A percentile compares a stretch with the other conserved stretches of the same genome.
phyloP scores from a whole-genome alignment of 2,329 filamentous ascomycete species.

The Exophiala lecanii-corni region DNA sequence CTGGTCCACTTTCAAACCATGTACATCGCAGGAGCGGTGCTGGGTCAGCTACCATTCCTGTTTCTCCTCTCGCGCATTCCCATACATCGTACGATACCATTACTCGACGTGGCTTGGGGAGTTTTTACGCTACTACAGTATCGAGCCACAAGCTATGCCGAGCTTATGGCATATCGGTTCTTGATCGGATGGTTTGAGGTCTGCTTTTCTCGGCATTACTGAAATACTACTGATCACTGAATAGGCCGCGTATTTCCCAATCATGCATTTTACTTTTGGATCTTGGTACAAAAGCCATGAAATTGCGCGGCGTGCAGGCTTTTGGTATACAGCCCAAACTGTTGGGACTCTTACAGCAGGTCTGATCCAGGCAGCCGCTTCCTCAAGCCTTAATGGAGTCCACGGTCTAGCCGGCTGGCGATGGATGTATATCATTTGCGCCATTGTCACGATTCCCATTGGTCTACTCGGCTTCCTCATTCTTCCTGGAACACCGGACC shows the following conservation, averaged over 20 bases:
- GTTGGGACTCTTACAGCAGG: conserved; percentile 49
- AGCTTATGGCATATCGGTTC: conserved; percentile 20
- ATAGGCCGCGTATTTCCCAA: conserved; percentile 37
- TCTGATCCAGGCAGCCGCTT: conserved; percentile 52
- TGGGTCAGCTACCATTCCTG: conserved; percentile 49
- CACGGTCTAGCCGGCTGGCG: conserved; percentile 48
- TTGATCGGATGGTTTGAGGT: conserved; percentile 5
- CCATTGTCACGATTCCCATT: conserved; percentile 48
- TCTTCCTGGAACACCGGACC: conserved; percentile 43
- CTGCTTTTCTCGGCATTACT: conserved; percentile 40
- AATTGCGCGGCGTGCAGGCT: conserved; percentile 33
- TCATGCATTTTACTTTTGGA: conserved; percentile 29
- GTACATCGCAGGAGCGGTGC: conserved; percentile 47
- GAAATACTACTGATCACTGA: neutral
- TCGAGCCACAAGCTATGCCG: conserved; percentile 33
- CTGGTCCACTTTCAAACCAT: conserved; percentile 53
- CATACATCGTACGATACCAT: conserved; percentile 49
- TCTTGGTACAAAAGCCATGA: conserved; percentile 26
- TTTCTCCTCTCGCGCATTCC: conserved; percentile 46
- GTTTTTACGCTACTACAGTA: conserved; percentile 54
- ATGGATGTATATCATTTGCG: conserved; percentile 56
- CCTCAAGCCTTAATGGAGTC: conserved; percentile 48
- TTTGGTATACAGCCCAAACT: conserved; percentile 33
- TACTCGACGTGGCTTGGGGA: conserved; percentile 51
- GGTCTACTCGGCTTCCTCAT: conserved; percentile 34